A percentile compares a stretch with the other conserved stretches of the same genome.
Conservation (phyloP, 75 land plant genomes). For the Gnetum montanum region DNA sequence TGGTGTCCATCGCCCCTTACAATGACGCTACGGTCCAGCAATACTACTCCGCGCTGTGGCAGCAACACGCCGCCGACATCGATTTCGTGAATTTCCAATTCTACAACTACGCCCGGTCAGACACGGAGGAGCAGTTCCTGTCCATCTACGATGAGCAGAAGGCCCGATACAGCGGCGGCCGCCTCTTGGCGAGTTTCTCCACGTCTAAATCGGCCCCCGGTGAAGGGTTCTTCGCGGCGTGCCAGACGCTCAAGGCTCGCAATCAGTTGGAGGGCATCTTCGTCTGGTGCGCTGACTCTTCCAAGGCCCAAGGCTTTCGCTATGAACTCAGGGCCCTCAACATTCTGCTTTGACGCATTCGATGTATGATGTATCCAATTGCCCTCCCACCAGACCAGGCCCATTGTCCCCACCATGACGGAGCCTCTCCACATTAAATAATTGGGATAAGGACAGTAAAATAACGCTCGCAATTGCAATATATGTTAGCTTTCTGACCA, state of each 20-base stretch:
- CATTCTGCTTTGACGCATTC: too few relatives aligned
- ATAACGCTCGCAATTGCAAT: too few relatives aligned
- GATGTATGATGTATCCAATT: too few relatives aligned
- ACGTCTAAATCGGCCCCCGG: neutral
- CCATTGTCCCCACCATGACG: too few relatives aligned
- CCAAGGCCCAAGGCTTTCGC: constrained; percentile 11
- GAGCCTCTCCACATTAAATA: too few relatives aligned
- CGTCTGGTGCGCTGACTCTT: constrained; percentile 20
- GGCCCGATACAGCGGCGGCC: constrained; percentile 10
- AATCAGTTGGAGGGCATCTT: constrained; percentile 16
- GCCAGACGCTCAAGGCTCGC: constrained; percentile 7
- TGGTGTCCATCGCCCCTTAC: constrained; percentile 19
- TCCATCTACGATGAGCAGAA: constrained; percentile 2
- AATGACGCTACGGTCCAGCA: constrained; percentile 5
- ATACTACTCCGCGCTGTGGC: constrained; percentile 12
- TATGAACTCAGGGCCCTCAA: constrained; percentile 12
- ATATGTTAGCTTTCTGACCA: too few relatives aligned
- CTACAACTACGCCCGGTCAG: constrained; percentile 13
- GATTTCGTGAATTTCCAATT: constrained; percentile 29
- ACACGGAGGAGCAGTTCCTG: constrained; percentile 8
- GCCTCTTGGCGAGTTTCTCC: constrained; percentile 12
- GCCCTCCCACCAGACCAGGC: too few relatives aligned
- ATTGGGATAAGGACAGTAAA: too few relatives aligned
- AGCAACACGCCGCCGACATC: constrained; percentile 3
- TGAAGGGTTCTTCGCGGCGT: constrained; percentile 12